A percentile compares a stretch with the other conserved stretches of the same genome.
Conservation (phyloP, 345 rosid genomes). For the Nephelium lappaceum region DNA sequence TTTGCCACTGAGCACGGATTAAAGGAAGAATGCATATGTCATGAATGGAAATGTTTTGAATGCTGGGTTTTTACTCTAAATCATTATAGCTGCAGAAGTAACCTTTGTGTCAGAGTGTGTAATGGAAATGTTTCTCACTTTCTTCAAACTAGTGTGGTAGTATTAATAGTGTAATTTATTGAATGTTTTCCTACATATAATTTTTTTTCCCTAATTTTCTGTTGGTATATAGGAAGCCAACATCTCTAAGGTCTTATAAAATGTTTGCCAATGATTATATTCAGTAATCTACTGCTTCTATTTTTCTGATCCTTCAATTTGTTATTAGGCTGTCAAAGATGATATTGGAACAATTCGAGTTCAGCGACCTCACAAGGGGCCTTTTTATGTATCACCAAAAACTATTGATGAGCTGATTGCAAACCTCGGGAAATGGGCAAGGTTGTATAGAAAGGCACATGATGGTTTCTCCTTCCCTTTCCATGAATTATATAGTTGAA, state of each 20-base stretch:
- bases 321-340: conserved; percentile 75
- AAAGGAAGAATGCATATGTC: not conserved
- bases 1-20: not conserved
- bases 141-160: not conserved
- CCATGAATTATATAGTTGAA: not conserved
- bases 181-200: not conserved
- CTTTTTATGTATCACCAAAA: conserved; percentile 86
- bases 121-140: not conserved
- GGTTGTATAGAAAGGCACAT: conserved; percentile 41
- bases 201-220: not conserved
- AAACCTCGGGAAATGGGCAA: conserved; percentile 82
- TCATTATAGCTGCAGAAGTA: not conserved
- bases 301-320: conserved; percentile 22
- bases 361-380: conserved; percentile 83
- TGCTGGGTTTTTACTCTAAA: not conserved
- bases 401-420: conserved; percentile 63
- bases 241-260: not conserved
- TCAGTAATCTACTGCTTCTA: conserved; percentile 13
- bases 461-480: conserved; percentile 10
- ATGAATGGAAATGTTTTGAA: not conserved
- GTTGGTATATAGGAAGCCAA: not conserved
- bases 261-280: conserved; percentile 5
- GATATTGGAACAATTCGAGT: conserved; percentile 83
- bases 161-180: not conserved
- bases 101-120: not conserved